A percentile compares a stretch with the other conserved stretches of the same genome.
Evolutionary conservation across 2,329 filamentous ascomycete genomes (phyloP).

Genomic region (Colletotrichum tropicale): DNA sequence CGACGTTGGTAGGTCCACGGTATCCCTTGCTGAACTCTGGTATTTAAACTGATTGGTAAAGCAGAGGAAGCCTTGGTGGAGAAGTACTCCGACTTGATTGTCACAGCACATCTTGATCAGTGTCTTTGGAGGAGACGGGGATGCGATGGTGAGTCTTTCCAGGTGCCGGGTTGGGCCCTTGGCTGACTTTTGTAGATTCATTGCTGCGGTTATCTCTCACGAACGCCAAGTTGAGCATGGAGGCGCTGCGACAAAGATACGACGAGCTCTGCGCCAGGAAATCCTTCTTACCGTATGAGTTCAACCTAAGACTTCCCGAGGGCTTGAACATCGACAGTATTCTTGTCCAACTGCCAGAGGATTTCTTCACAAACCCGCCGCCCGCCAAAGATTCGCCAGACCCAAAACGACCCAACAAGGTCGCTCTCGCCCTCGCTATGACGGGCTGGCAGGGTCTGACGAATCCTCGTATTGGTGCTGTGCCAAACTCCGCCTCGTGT

Average conservation of each 20-base stretch:
- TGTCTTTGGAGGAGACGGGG: conserved; percentile 88
- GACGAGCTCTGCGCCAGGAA: conserved; percentile 61
- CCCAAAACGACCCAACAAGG: conserved; percentile 50
- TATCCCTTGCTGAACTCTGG: background rate
- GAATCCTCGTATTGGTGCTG: conserved; percentile 58
- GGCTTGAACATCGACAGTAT: conserved; percentile 55
- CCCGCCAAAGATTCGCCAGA: conserved; percentile 25
- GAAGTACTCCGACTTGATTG: conserved; percentile 75
- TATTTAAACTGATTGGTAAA: conserved; percentile 11
- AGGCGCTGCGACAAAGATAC: conserved; percentile 67
- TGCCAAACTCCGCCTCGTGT: conserved; percentile 79
- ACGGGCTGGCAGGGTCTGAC: conserved; percentile 77
- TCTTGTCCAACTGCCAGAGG: conserved; percentile 52
- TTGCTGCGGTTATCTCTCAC: conserved; percentile 67
- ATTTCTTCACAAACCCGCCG: conserved; percentile 57
- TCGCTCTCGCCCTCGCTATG: conserved; percentile 72
- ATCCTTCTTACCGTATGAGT: conserved; percentile 64
- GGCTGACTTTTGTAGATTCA: conserved; percentile 48
- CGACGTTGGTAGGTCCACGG: conserved; percentile 53
- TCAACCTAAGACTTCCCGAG: conserved; percentile 63
- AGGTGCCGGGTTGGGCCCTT: background rate
- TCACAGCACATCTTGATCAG: conserved; percentile 76
- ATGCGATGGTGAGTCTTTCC: conserved; percentile 71
- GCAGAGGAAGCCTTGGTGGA: conserved; percentile 72
- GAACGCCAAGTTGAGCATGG: conserved; percentile 63